Evolutionary conservation across 2,329 filamentous ascomycete species (phyloP), one percentile per base, ranked within the genome.

Genomic region (Sclerotinia sclerotiorum): DNA sequence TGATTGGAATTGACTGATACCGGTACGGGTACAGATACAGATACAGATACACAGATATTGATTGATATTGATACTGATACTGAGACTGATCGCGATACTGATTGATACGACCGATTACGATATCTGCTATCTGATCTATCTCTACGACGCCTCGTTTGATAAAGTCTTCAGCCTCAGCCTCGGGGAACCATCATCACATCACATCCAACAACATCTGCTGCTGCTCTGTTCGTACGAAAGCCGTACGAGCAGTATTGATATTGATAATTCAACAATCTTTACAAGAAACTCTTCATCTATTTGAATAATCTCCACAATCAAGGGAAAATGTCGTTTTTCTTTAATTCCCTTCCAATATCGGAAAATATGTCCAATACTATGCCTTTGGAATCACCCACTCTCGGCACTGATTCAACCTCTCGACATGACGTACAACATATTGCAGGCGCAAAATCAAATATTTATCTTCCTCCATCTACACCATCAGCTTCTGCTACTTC

Each of bases 401-500:
- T 42, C 39, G 39, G 11, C 39, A 13, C 39, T 42, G 39, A 42
- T 39, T 55, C 68, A 61, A 21, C 48, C 24, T 24, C 48, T 27
- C 68, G 74, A 54, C 42, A 57, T n/a, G 70, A 68, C 35, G 61
- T 68, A 49, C 74, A 73, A 46, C 73, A 72, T 58, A 65, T 75
- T 5, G 74, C 73, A 3, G 76, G 77, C 52, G 72, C 76, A 46
- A 78, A 76, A 71, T 79, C 78, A 7, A 76, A 79, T 64, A 72
- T 82, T 73, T 82, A 82, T 70, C 80, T 79, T 72, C 80, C 80
- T 49, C 81, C 81, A 27, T 76, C 76, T 46, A 79, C 80, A 49
- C 78, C 79, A 8, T 77, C 79, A 39, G 74, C 78, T n/a, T 76
- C 78, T 2, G 76, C 79, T 5, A 75, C 78, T 6, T 76, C 72